phyloP scores from a whole-genome alignment of 2,329 filamentous ascomycete species.

The Paecilomyces niveus region DNA sequence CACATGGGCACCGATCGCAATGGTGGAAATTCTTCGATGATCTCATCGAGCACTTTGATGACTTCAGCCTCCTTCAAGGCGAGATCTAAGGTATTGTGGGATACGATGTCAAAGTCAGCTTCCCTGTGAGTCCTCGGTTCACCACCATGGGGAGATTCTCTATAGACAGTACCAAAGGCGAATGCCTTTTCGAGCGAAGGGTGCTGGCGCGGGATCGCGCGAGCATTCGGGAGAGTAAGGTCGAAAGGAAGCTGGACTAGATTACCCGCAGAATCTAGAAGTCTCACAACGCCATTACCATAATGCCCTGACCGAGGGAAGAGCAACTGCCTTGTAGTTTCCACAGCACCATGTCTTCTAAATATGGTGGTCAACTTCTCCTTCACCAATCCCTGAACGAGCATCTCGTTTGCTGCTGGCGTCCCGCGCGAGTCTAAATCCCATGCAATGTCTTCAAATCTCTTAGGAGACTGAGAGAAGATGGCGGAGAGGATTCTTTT shows the following conservation, averaged over 20 bases:
- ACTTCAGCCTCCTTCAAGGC: constrained; percentile 89
- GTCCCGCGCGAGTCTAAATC: constrained; percentile 57
- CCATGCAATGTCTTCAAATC: constrained; percentile 75
- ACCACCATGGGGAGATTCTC: constrained; percentile 69
- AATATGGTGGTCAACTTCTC: constrained; percentile 72
- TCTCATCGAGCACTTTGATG: constrained; percentile 89
- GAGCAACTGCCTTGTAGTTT: constrained; percentile 64
- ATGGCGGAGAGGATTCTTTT: constrained; percentile 81
- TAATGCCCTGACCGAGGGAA: constrained; percentile 82
- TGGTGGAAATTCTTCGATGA: constrained; percentile 71
- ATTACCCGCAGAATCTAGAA: constrained; percentile 79
- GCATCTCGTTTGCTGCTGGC: constrained; percentile 45
- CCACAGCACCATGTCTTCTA: constrained; percentile 79
- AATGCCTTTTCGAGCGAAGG: constrained; percentile 67
- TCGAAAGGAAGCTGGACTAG: constrained; percentile 92
- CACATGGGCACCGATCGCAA: constrained; percentile 68
- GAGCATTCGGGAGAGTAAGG: constrained; percentile 79
- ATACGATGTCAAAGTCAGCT: constrained; percentile 95
- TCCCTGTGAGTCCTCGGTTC: constrained; percentile 79
- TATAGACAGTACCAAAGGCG: constrained; percentile 80
- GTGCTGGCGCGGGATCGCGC: constrained; percentile 64
- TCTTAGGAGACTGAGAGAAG: constrained; percentile 68
- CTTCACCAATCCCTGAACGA: constrained; percentile 68
- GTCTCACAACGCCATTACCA: constrained; percentile 62
- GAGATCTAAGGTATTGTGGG: constrained; percentile 69